Evolutionary conservation across 352 stramenopile species (phyloP).

Genomic region (Pythium grandisporangium): DNA sequence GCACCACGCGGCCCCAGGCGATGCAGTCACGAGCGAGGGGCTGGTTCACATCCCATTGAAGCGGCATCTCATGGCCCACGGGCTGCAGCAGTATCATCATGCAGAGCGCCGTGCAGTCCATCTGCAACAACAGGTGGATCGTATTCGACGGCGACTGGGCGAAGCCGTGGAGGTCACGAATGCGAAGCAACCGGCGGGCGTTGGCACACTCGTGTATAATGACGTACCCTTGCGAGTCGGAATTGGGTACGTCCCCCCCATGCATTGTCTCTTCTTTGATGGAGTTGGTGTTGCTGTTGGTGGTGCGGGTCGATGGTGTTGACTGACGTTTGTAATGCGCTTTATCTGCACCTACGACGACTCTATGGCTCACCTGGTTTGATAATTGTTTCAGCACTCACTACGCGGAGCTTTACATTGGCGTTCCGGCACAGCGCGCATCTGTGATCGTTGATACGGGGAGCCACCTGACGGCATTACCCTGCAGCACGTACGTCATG

Average conservation of each 20-base stretch:
- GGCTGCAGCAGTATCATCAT: no score
- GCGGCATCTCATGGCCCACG: slow-evolving; percentile 3
- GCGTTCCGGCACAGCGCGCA: slow-evolving; percentile 66
- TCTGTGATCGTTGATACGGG: slow-evolving; percentile 83
- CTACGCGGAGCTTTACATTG: slow-evolving; percentile 77
- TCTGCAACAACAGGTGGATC: slow-evolving; percentile 30
- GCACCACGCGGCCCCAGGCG: no score
- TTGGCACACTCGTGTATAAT: slow-evolving; percentile 32
- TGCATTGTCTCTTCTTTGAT: no score
- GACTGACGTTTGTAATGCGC: no score
- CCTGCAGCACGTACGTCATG: slow-evolving; percentile 36
- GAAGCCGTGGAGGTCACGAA: slow-evolving; percentile 2
- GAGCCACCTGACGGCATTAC: slow-evolving; percentile 71
- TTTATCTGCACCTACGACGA: no score
- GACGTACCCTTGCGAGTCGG: slow-evolving; percentile 60
- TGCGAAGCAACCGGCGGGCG: slow-evolving; percentile 4
- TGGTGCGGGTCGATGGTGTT: no score
- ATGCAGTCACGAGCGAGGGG: no score
- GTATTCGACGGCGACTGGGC: slow-evolving; percentile 28
- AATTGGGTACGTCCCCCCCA: slow-evolving; percentile 46
- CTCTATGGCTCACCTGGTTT: no score
- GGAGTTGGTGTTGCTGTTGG: no score
- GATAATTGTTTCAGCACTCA: slow-evolving; percentile 40
- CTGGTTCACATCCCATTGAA: slow-evolving; percentile 19
- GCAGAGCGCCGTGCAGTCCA: slow-evolving; percentile 5